A percentile compares a stretch with the other conserved stretches of the same genome.
Conservation (phyloP, 331 rosid genomes). For the Malus hybrid region DNA sequence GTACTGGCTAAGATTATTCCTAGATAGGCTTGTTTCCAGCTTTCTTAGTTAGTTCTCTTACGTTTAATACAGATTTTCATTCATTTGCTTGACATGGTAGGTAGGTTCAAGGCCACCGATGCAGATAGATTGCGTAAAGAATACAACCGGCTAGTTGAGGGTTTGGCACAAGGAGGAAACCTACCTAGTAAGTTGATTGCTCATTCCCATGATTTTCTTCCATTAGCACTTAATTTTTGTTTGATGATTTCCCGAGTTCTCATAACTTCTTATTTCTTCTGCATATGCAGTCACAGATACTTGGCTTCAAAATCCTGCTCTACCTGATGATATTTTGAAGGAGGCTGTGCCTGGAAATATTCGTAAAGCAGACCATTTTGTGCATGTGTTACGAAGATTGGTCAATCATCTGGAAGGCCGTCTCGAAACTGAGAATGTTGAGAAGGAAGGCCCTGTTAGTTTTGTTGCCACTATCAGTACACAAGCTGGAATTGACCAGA, state of each 20-base stretch:
- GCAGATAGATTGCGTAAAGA: conserved; percentile 91
- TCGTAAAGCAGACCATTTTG: conserved; percentile 83
- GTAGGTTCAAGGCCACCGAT: conserved; percentile 96
- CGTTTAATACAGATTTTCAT: conserved; percentile 32
- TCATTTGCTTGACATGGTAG: conserved; percentile 63
- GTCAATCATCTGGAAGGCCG: conserved; percentile 91
- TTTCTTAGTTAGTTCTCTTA: conserved; percentile 4
- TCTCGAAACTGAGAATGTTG: conserved; percentile 83
- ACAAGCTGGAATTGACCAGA: conserved; percentile 94
- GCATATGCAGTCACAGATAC: conserved; percentile 53
- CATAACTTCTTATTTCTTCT: conserved; percentile 16
- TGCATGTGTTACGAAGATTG: conserved; percentile 74
- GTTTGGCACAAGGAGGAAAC: conserved; percentile 92
- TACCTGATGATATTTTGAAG: conserved; percentile 91
- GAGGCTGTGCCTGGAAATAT: conserved; percentile 99
- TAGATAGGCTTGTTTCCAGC: not conserved
- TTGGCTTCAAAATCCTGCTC: conserved; percentile 86
- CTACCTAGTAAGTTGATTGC: conserved; percentile 44
- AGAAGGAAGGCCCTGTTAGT: conserved; percentile 74
- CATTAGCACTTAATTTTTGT: too few species aligned
- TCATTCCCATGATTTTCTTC: not conserved
- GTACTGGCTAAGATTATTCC: not conserved
- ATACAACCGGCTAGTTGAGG: conserved; percentile 82
- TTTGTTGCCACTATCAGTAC: conserved; percentile 56
- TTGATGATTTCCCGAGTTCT: not conserved